Base-by-base conservation (phyloP, 1,284 basidiomycete genomes). In the Cryptococcus floricola region DNA sequence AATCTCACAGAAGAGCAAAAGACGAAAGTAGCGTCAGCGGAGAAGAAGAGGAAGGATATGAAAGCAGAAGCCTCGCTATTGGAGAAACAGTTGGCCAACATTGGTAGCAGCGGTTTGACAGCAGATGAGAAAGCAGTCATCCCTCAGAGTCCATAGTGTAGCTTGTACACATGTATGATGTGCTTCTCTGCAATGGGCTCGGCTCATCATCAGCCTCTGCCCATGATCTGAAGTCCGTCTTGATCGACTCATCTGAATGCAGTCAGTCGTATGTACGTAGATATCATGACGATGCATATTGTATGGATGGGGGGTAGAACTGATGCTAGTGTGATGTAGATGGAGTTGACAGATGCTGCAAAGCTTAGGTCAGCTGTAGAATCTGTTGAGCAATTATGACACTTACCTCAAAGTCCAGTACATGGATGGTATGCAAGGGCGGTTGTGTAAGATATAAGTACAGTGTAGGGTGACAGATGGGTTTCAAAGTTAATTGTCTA, bases 1-100 rank as follows among this genome's bases (percentile, higher is more conserved):
- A 39, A 41, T 25, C 48, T 46, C 10, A 47, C 52, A n/a, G 46
- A 62, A 12, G 55, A 62, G 12, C 44, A 57, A 42, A 44, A 51
- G 31, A 47, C 39, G 5, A 59, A 62, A 42, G 23, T 57, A 12
- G 5, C 19, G 1, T 50, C 23, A 37, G 48, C 37, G 9, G 52
- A 59, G 27, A 39, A 49, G 28, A 47, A 53, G 23, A 18, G 52
- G 13, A 41, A 34, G 7, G 48, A 12, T 2, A 25, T 58, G 41
- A 63, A 62, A 52, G 58, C 55, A 31, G 53, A 55, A 27, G 19
- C 23, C 50, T 48, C 31, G 23, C 34, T 25, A 52, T 46, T 27
- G 37, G 54, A 38, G 13, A 48, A 13, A 42, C n/a, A n/a, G 16
- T 9, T 42, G n/a, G 41, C n/a, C 41, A 42, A 42, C n/a, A 23